Percentiles rank a stretch among this genome's conserved stretches.
These are phyloP conservation scores for Pisolithus sp. DNA, from an alignment of 768 basidiomycete genomes.

Conservation along the genomic window DNA sequence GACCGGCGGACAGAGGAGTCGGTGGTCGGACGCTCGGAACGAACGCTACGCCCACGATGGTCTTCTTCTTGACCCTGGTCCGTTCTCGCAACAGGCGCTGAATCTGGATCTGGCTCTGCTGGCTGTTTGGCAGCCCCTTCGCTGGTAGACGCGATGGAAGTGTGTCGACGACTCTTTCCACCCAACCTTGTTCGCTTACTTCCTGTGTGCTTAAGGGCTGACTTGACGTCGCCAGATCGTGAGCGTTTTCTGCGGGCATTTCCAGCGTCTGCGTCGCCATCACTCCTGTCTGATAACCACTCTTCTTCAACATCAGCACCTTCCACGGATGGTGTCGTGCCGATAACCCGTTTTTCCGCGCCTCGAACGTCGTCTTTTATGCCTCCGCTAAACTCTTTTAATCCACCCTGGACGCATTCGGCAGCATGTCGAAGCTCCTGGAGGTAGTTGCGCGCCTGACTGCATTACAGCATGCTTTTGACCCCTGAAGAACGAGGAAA, in stretches of 20 bases:
- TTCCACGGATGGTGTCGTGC: slow-evolving; percentile 3
- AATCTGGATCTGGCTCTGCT: background rate
- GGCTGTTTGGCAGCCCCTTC: too few relatives aligned
- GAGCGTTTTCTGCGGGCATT: slow-evolving; percentile 19
- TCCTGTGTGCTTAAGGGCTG: background rate
- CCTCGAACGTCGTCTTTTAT: slow-evolving; percentile 13
- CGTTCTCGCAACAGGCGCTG: slow-evolving; percentile 1
- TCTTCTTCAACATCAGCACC: slow-evolving; percentile 47
- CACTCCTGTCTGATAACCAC: slow-evolving; percentile 56
- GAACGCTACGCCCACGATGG: slow-evolving; percentile 20
- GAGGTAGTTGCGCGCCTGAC: slow-evolving; percentile 7
- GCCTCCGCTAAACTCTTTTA: slow-evolving; percentile 16
- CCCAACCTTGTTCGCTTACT: background rate
- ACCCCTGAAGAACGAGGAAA: slow-evolving; percentile 1
- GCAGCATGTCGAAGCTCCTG: slow-evolving; percentile 12
- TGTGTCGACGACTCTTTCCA: slow-evolving; percentile 10
- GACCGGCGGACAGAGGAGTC: slow-evolving; percentile 14
- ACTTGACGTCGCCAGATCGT: slow-evolving; percentile 18
- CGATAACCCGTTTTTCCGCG: slow-evolving; percentile 7
- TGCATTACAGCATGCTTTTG: slow-evolving; percentile 1
- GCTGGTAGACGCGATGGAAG: background rate
- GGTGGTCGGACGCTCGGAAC: slow-evolving; percentile 9
- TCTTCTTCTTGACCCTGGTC: slow-evolving; percentile 1
- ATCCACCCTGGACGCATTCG: slow-evolving; percentile 17
- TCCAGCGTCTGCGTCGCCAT: slow-evolving; percentile 11